Percentiles rank a stretch among this genome's conserved stretches.
phyloP scores from a whole-genome alignment of 75 land plant species.

The Pinus albicaulis region DNA sequence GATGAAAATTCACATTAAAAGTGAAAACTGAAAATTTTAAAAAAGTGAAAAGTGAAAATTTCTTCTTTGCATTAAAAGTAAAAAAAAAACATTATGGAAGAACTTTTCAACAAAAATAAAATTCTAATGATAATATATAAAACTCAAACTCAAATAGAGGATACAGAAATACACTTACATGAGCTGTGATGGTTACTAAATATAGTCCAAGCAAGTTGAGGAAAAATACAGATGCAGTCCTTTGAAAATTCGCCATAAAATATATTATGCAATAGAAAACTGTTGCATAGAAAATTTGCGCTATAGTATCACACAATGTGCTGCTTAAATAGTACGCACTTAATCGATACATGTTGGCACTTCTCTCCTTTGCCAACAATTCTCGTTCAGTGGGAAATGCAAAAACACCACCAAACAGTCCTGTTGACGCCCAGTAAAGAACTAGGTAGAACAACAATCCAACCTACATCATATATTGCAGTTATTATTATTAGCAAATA shows the following conservation, averaged over 20 bases:
- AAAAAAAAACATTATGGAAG: too few species aligned
- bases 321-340: conserved; percentile 38
- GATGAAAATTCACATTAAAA: too few species aligned
- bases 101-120: background rate
- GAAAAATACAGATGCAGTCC: conserved; percentile 9
- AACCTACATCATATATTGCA: conserved; percentile 6
- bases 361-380: conserved; percentile 28
- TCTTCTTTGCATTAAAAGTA: too few species aligned
- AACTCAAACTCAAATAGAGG: background rate
- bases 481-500: background rate
- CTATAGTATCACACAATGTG: conserved; percentile 24
- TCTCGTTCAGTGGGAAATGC: conserved; percentile 28
- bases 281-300: conserved; percentile 26
- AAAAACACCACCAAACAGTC: conserved; percentile 23
- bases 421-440: conserved; percentile 30
- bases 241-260: conserved; percentile 29
- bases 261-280: conserved; percentile 27
- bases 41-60: too few species aligned
- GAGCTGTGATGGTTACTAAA: conserved; percentile 25
- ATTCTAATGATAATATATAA: background rate
- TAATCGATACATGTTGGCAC: conserved; percentile 35
- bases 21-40: too few species aligned
- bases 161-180: conserved; percentile 8
- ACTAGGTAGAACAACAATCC: conserved; percentile 33
- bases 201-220: conserved; percentile 26